Percentiles rank a stretch among this genome's conserved stretches.
These are phyloP conservation scores for Coemansia sp. DNA, from an alignment of 192 early-diverging fungal genomes.

Conservation along the genomic window DNA sequence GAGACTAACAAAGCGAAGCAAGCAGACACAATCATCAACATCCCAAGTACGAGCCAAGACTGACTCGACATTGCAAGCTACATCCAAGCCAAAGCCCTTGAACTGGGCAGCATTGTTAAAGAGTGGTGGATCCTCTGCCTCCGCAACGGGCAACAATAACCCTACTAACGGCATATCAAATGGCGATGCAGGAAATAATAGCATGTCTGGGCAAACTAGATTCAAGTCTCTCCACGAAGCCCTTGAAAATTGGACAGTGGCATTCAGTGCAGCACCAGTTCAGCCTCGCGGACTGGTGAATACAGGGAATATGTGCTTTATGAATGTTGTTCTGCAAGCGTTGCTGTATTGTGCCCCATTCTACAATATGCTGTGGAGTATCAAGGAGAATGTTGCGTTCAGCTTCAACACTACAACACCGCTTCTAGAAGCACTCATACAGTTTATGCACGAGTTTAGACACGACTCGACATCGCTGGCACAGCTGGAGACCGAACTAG, in stretches of 20 bases:
- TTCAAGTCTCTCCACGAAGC: constrained; percentile 43
- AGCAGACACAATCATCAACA: background rate
- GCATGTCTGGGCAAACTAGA: constrained; percentile 6
- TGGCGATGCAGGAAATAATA: constrained; percentile 1
- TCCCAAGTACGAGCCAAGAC: background rate
- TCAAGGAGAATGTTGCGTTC: constrained; percentile 65
- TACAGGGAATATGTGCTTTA: constrained; percentile 97
- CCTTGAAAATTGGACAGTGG: constrained; percentile 27
- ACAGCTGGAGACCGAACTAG: constrained; percentile 51
- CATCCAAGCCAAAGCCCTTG: constrained; percentile 26
- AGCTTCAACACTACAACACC: constrained; percentile 78
- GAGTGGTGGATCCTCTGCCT: background rate
- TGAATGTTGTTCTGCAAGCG: constrained; percentile 96
- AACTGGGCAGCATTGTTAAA: constrained; percentile 49
- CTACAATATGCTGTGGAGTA: constrained; percentile 76
- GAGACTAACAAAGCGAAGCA: constrained; percentile 4
- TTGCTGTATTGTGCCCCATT: constrained; percentile 91
- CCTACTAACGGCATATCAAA: background rate
- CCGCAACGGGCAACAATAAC: background rate
- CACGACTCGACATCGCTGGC: constrained; percentile 29
- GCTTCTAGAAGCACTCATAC: constrained; percentile 77
- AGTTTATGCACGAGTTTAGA: constrained; percentile 51
- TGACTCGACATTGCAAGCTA: background rate
- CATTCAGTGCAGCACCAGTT: constrained; percentile 46
- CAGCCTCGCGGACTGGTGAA: constrained; percentile 94